Evolutionary conservation across 441 rosid genomes (phyloP).

Genomic region (Viola pubescens): DNA sequence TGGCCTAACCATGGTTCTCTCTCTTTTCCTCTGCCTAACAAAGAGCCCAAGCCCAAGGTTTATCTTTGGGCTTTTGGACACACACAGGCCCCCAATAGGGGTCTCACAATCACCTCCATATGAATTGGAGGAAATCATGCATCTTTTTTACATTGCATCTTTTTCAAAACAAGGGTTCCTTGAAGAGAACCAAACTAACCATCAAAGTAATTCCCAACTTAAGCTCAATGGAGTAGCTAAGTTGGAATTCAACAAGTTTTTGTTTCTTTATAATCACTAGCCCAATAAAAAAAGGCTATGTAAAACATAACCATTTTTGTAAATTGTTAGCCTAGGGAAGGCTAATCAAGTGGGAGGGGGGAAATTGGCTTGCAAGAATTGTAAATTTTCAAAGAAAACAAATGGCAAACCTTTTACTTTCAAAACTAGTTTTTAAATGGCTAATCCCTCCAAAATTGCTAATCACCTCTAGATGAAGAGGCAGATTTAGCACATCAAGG

Average conservation of each 20-base stretch:
- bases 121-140: slow-evolving; percentile 45
- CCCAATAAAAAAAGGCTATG: slow-evolving; percentile 26
- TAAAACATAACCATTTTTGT: slow-evolving; percentile 14
- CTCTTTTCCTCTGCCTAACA: slow-evolving; percentile 23
- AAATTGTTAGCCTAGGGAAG: slow-evolving; percentile 44
- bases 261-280: neutral
- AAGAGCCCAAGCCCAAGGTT: slow-evolving; percentile 29
- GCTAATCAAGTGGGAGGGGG: slow-evolving; percentile 34
- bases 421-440: slow-evolving; percentile 27
- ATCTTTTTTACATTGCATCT: slow-evolving; percentile 34
- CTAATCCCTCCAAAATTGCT: slow-evolving; percentile 31
- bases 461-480: slow-evolving; percentile 33
- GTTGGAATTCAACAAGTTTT: slow-evolving; percentile 23
- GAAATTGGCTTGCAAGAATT: slow-evolving; percentile 43
- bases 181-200: slow-evolving; percentile 32
- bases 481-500: slow-evolving; percentile 36
- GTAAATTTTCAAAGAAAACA: slow-evolving; percentile 36
- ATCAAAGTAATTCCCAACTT: slow-evolving; percentile 28
- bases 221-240: slow-evolving; percentile 38
- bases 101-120: slow-evolving; percentile 34
- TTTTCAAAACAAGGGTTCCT: slow-evolving; percentile 37
- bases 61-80: slow-evolving; percentile 41
- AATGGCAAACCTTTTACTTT: slow-evolving; percentile 33
- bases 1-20: slow-evolving; percentile 89
- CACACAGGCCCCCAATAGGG: slow-evolving; percentile 52